These are phyloP conservation scores for Rhizophagus sp. DNA, from an alignment of 192 early-diverging fungal genomes.

Conservation along the genomic window DNA sequence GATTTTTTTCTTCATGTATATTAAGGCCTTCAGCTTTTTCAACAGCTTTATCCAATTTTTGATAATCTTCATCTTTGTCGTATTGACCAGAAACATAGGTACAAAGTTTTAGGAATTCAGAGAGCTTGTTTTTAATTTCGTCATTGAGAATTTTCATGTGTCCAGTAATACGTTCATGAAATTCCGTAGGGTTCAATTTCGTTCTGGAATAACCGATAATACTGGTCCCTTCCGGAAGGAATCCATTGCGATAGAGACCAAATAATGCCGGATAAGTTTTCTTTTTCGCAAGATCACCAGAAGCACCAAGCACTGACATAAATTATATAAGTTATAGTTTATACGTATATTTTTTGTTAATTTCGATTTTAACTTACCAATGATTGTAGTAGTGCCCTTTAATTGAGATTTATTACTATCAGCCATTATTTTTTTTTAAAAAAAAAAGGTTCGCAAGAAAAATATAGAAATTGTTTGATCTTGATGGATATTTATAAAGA, in stretches of 20 bases:
- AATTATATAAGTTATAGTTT: not conserved
- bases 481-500: not conserved
- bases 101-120: slow-evolving; percentile 68
- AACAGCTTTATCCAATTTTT: slow-evolving; percentile 63
- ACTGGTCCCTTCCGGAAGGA: slow-evolving; percentile 69
- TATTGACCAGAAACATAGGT: slow-evolving; percentile 85
- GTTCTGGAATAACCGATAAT: slow-evolving; percentile 95
- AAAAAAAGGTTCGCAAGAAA: not conserved
- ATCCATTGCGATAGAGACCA: slow-evolving; percentile 83
- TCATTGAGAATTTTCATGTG: slow-evolving; percentile 69
- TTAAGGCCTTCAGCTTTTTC: slow-evolving; percentile 54
- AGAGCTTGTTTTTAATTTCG: slow-evolving; percentile 55
- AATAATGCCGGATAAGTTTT: slow-evolving; percentile 98
- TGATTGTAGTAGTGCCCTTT: slow-evolving; percentile 15
- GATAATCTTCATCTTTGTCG: slow-evolving; percentile 73
- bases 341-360: not conserved
- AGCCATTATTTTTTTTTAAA: not conserved
- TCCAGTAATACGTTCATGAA: slow-evolving; percentile 68
- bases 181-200: slow-evolving; percentile 72
- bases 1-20: slow-evolving; percentile 54
- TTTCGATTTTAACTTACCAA: not conserved
- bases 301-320: slow-evolving; percentile 75
- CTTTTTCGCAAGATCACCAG: slow-evolving; percentile 96
- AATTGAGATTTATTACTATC: slow-evolving; percentile 5
- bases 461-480: not conserved